phyloP scores from a whole-genome alignment of 495 filamentous ascomycete species.

The Penicillium robsamsonii region DNA sequence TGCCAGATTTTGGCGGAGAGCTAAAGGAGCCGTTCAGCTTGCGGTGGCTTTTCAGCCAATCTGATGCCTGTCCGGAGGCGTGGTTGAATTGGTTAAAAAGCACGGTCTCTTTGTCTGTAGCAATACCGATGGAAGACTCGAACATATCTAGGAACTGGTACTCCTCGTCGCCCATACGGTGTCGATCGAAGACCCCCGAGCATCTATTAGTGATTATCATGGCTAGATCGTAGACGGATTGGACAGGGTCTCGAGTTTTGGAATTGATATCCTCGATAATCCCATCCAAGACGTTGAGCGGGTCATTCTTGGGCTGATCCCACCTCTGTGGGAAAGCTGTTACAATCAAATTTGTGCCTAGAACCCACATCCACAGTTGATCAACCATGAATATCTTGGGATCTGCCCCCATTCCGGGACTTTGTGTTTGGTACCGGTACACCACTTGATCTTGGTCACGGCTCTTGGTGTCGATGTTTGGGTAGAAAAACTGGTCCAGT shows the following conservation, averaged over 20 bases:
- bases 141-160: constrained; percentile 75
- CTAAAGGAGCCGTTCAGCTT: constrained; percentile 46
- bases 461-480: constrained; percentile 64
- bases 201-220: constrained; percentile 64
- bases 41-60: constrained; percentile 61
- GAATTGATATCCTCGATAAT: constrained; percentile 69
- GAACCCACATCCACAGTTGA: constrained; percentile 70
- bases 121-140: constrained; percentile 62
- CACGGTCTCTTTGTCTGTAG: constrained; percentile 60
- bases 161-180: constrained; percentile 59
- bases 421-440: constrained; percentile 57
- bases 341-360: constrained; percentile 63
- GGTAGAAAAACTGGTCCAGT: constrained; percentile 70
- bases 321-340: constrained; percentile 68
- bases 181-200: constrained; percentile 63
- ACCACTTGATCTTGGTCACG: constrained; percentile 71
- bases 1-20: constrained; percentile 7
- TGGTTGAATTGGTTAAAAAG: constrained; percentile 64
- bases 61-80: constrained; percentile 58
- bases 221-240: constrained; percentile 63
- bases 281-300: constrained; percentile 61
- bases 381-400: constrained; percentile 75
- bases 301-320: constrained; percentile 68
- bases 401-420: constrained; percentile 40
- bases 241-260: constrained; percentile 62